phyloP scores from a whole-genome alignment of 768 basidiomycete species.

The Naganishia vishniacii region DNA sequence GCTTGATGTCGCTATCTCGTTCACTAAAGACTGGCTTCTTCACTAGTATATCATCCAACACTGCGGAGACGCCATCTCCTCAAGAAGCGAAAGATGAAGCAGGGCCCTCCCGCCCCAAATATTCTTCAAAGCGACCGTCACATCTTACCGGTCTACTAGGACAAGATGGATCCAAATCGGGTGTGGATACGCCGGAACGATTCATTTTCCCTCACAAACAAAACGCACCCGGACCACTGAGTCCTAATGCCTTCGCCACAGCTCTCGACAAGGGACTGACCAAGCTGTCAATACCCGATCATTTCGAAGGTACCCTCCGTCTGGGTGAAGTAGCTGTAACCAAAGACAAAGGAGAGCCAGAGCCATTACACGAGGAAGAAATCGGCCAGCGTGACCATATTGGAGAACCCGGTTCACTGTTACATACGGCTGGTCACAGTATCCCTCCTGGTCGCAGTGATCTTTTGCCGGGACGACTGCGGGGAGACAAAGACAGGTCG shows the following conservation, averaged over 20 bases:
- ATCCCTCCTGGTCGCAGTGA: constrained; percentile 1
- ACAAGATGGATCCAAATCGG: constrained; percentile 36
- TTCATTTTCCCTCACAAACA: constrained; percentile 38
- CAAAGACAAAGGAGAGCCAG: neutral
- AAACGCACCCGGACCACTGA: constrained; percentile 38
- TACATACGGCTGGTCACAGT: constrained; percentile 14
- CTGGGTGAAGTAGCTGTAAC: neutral
- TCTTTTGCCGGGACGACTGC: neutral
- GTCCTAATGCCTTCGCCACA: constrained; percentile 5
- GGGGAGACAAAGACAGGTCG: neutral
- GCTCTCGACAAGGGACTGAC: constrained; percentile 10
- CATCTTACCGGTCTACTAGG: constrained; percentile 12
- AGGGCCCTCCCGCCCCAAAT: constrained; percentile 1
- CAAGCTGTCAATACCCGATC: neutral
- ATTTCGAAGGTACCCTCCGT: neutral
- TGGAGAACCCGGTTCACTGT: neutral
- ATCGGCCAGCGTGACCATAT: constrained; percentile 18
- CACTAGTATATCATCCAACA: constrained; percentile 26
- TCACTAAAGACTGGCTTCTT: neutral
- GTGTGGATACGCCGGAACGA: constrained; percentile 48
- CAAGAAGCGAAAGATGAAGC: neutral
- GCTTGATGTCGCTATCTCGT: neutral
- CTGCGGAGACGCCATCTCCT: constrained; percentile 29
- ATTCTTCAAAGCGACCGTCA: constrained; percentile 22
- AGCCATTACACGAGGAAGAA: neutral